phyloP scores from a whole-genome alignment of 1,139 yeast genomes.

The Suhomyces anneliseae region DNA sequence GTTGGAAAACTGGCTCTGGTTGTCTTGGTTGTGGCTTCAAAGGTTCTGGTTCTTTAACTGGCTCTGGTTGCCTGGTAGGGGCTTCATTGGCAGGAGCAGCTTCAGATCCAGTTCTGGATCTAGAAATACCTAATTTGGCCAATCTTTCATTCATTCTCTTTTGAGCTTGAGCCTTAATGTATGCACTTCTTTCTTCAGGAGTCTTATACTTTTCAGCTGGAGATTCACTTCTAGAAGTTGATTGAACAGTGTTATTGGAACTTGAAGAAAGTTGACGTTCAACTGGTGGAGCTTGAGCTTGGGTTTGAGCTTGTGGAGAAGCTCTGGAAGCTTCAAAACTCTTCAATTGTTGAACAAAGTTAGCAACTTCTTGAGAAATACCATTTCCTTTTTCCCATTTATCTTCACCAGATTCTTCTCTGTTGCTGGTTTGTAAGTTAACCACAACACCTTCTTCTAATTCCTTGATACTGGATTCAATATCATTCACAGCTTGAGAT shows the following conservation, averaged over 20 bases:
- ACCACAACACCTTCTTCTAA: slow-evolving; percentile 62
- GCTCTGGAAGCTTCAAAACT: slow-evolving; percentile 9
- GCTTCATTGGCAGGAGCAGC: not conserved
- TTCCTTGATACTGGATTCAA: slow-evolving; percentile 70
- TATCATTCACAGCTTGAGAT: slow-evolving; percentile 63
- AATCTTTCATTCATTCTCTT: slow-evolving; percentile 85
- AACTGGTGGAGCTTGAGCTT: slow-evolving; percentile 9
- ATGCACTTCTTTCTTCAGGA: slow-evolving; percentile 74
- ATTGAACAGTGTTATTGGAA: slow-evolving; percentile 1
- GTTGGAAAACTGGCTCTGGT: slow-evolving; percentile 3
- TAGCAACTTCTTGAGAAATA: slow-evolving; percentile 60
- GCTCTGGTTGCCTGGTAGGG: not conserved
- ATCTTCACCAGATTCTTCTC: slow-evolving; percentile 55
- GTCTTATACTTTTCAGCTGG: slow-evolving; percentile 26
- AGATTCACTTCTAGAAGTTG: not conserved
- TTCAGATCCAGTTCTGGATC: slow-evolving; percentile 26
- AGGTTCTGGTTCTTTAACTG: slow-evolving; percentile 1
- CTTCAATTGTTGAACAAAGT: slow-evolving; percentile 59
- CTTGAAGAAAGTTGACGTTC: not conserved
- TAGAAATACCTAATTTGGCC: slow-evolving; percentile 77
- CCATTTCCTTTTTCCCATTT: slow-evolving; percentile 90
- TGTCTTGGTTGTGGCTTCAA: not conserved
- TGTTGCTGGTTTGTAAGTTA: slow-evolving; percentile 43
- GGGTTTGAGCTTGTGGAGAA: slow-evolving; percentile 13
- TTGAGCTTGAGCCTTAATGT: slow-evolving; percentile 88